Evolutionary conservation across 2,329 filamentous ascomycete species (phyloP).

Genomic region (Didymella sp.): DNA sequence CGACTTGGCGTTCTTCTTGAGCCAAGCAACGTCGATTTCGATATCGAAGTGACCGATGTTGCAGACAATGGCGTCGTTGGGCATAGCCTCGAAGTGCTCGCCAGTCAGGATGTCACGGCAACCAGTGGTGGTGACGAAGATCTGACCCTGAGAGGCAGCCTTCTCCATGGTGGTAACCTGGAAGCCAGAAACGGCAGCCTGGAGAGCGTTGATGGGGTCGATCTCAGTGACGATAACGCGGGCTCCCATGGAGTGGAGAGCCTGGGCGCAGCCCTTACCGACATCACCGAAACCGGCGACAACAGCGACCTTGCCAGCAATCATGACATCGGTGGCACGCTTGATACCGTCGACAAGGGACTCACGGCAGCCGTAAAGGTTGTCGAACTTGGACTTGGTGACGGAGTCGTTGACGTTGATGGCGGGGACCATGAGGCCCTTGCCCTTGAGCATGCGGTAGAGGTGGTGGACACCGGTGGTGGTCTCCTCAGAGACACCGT

Average conservation of each 20-base stretch:
- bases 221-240: slow-evolving; percentile 96
- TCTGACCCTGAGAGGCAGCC: slow-evolving; percentile 86
- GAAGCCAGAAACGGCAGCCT: slow-evolving; percentile 96
- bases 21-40: slow-evolving; percentile 99
- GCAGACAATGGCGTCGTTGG: slow-evolving; percentile 98
- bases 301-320: slow-evolving; percentile 97
- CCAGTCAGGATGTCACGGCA: slow-evolving; percentile 97
- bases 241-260: slow-evolving; percentile 95
- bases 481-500: slow-evolving; percentile 98
- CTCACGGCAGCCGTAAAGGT: slow-evolving; percentile 99
- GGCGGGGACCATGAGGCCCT: slow-evolving; percentile 83
- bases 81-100: slow-evolving; percentile 92
- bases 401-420: slow-evolving; percentile 99
- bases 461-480: slow-evolving; percentile 99
- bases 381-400: slow-evolving; percentile 99
- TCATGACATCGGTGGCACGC: slow-evolving; percentile 99
- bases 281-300: slow-evolving; percentile 99
- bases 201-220: slow-evolving; percentile 99
- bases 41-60: slow-evolving; percentile 99
- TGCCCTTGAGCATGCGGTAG: slow-evolving; percentile 89
- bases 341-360: slow-evolving; percentile 99
- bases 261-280: slow-evolving; percentile 97
- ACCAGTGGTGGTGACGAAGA: slow-evolving; percentile 98
- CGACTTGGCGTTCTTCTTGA: slow-evolving; percentile 94
- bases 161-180: slow-evolving; percentile 99